phyloP scores from a whole-genome alignment of 1,284 basidiomycete genomes.

The Dichomitus squalens region DNA sequence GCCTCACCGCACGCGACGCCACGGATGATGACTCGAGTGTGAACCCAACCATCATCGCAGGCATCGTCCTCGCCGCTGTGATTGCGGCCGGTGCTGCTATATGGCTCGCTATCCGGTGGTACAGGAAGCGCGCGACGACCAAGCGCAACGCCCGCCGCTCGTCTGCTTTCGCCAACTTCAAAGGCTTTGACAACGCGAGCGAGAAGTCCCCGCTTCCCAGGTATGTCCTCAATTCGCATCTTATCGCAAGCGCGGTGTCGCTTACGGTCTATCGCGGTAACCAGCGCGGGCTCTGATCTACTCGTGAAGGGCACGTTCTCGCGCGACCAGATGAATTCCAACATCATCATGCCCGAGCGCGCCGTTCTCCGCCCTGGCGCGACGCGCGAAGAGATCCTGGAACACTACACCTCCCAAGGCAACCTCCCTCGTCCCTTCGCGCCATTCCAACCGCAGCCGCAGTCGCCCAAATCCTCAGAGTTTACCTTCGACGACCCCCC shows the following conservation, averaged over 20 bases:
- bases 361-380: slow-evolving; percentile 41
- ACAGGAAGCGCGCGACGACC: slow-evolving; percentile 41
- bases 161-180: slow-evolving; percentile 49
- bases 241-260: not conserved
- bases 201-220: slow-evolving; percentile 21
- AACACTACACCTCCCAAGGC: slow-evolving; percentile 48
- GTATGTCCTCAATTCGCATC: slow-evolving; percentile 11
- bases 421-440: slow-evolving; percentile 51
- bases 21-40: slow-evolving; percentile 12
- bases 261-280: not conserved
- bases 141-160: slow-evolving; percentile 41
- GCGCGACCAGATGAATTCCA: slow-evolving; percentile 43
- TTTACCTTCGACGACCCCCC: not conserved
- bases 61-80: slow-evolving; percentile 48
- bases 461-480: no score
- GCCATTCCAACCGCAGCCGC: slow-evolving; percentile 29
- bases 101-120: slow-evolving; percentile 44
- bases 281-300: slow-evolving; percentile 13
- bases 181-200: slow-evolving; percentile 43
- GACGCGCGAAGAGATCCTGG: slow-evolving; percentile 45
- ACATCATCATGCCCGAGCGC: slow-evolving; percentile 56
- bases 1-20: slow-evolving; percentile 8
- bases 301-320: slow-evolving; percentile 40
- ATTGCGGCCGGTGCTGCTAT: slow-evolving; percentile 38
- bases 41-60: slow-evolving; percentile 46